Base-by-base conservation (phyloP, 208 protist species). In the Leishmania aethiopica region DNA sequence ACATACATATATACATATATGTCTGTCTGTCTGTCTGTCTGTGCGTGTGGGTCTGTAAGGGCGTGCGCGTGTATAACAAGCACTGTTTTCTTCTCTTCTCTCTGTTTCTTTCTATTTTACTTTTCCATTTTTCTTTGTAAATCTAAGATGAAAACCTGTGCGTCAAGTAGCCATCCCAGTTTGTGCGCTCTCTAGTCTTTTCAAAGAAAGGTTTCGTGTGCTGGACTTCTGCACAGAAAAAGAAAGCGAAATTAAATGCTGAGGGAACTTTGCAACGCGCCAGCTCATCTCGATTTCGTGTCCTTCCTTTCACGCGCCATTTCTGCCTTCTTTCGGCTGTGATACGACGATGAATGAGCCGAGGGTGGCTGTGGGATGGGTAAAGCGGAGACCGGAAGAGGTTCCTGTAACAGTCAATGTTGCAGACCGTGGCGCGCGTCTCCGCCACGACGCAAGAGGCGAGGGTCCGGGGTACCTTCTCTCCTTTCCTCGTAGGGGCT, bases 51-150 rank as follows among this genome's bases (percentile, higher is more conserved):
- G 35, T 55, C 22, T 47, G 70, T 6, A 53, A 55, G 70, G 4
- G 45, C 19, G 70, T 55, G 25, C 22, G 45, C n/a, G 70, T 45
- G 49, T 76, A 13, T 42, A 37, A 42, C 32, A 82, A 49, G 37
- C 69, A 11, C 42, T 45, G 6, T 55, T 59, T 40, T 17, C 1
- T 62, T 45, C 1, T 81, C 60, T 0, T 13, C 40, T n/a, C 8
- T 81, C 57, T 35, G 69, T 74, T 32, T 72, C 28, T 72, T 72
- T 55, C 69, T 19, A 59, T 62, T 77, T 17, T 71, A 53, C 32
- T 69, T 80, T 70, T 51, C 64, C 64, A 55, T 75, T 57, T 55
- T 73, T 55, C 32, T 66, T 82, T 85, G 51, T 81, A 76, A 84
- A 32, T 45, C 47, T 75, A 71, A 76, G 40, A 51, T 62, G 78